Percentiles rank a stretch among this genome's conserved stretches.
Evolutionary conservation across 257 asterid genomes (phyloP).

Genomic region (Gentiana macrophylla): DNA sequence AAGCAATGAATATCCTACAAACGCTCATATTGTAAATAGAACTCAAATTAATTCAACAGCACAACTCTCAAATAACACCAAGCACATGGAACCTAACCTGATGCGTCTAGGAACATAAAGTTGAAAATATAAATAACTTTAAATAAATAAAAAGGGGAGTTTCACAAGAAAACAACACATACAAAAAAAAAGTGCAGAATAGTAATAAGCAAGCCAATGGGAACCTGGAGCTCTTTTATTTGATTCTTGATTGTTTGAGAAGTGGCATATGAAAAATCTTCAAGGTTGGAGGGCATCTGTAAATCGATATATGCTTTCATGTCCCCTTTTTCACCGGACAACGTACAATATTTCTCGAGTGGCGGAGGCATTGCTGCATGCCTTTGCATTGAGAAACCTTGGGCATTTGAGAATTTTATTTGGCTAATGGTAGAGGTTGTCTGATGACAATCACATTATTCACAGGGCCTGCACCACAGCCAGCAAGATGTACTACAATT

Average conservation of each 20-base stretch:
- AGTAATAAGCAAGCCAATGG: background rate
- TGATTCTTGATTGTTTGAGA: constrained; percentile 60
- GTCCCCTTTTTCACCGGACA: constrained; percentile 37
- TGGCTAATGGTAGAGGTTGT: constrained; percentile 36
- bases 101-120: too few species aligned
- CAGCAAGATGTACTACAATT: too few species aligned
- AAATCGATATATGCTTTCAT: constrained; percentile 36
- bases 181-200: too few species aligned
- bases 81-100: too few species aligned
- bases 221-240: constrained; percentile 73
- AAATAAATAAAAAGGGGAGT: too few species aligned
- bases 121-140: too few species aligned
- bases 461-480: constrained; percentile 50
- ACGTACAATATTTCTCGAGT: constrained; percentile 46
- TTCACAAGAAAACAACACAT: too few species aligned
- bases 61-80: too few species aligned
- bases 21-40: too few species aligned
- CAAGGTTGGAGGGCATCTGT: constrained; percentile 22
- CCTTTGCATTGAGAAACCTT: constrained; percentile 31
- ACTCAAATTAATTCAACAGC: too few species aligned
- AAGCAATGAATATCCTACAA: too few species aligned
- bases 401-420: constrained; percentile 23
- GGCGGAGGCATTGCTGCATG: constrained; percentile 46
- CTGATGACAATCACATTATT: constrained; percentile 56
- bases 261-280: constrained; percentile 37